phyloP scores from a whole-genome alignment of 768 basidiomycete species.

The Podaxis sp. region DNA sequence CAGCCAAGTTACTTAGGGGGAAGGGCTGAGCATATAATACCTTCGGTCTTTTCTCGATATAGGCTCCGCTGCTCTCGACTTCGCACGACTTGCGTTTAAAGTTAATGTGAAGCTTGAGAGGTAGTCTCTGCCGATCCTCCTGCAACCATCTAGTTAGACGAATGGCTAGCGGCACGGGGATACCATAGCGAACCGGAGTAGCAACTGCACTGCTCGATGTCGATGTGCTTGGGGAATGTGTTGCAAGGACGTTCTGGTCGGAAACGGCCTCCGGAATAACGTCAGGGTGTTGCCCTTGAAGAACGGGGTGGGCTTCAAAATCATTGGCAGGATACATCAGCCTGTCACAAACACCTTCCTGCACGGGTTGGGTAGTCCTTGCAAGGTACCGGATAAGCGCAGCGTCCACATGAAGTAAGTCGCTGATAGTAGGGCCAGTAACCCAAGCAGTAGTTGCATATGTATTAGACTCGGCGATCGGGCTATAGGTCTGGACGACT shows the following conservation, averaged over 20 bases:
- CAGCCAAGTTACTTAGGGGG: background rate
- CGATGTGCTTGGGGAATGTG: background rate
- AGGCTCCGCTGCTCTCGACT: conserved; percentile 14
- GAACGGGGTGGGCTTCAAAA: background rate
- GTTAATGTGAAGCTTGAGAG: conserved; percentile 28
- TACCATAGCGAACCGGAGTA: conserved; percentile 8
- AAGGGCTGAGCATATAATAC: conserved; percentile 15
- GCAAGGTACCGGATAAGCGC: background rate
- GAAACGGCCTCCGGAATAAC: background rate
- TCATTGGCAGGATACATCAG: background rate
- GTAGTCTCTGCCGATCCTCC: conserved; percentile 13
- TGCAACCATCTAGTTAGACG: background rate
- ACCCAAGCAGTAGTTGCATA: background rate
- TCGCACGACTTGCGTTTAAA: conserved; percentile 28
- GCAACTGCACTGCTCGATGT: background rate
- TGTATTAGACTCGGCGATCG: background rate
- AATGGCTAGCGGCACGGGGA: conserved; percentile 10
- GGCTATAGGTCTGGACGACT: conserved; percentile 3
- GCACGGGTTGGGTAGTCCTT: background rate
- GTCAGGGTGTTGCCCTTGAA: background rate
- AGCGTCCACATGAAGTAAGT: background rate
- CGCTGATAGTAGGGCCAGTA: background rate
- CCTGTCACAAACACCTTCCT: background rate
- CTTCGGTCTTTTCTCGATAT: conserved; percentile 36
- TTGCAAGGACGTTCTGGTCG: background rate